These are phyloP conservation scores for Corrigiola litoralis DNA, from an alignment of 179 eudicot species.

Conservation along the genomic window DNA sequence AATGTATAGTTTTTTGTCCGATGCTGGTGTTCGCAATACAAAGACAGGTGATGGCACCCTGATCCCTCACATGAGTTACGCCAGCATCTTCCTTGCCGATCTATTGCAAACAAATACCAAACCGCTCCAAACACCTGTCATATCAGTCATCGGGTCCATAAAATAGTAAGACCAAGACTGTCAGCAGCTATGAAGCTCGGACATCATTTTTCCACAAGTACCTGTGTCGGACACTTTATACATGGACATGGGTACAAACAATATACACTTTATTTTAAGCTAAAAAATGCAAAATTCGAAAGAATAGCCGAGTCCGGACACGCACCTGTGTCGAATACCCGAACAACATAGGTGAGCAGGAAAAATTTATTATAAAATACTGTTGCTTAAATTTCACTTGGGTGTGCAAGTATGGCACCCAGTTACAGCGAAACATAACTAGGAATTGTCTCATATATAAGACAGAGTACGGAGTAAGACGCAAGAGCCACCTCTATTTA, in stretches of 20 bases:
- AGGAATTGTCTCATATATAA: not conserved
- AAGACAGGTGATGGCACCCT: constrained; percentile 21
- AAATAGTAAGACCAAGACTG: not conserved
- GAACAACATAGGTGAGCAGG: too few species aligned
- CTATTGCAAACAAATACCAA: constrained; percentile 37
- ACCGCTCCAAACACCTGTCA: constrained; percentile 55
- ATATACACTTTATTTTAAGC: too few species aligned
- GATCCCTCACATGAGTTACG: constrained; percentile 17
- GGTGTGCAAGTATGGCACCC: not conserved
- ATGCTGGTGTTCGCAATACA: constrained; percentile 17
- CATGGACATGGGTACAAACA: too few species aligned
- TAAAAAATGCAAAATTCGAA: too few species aligned
- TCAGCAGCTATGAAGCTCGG: too few species aligned
- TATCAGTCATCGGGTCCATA: not conserved
- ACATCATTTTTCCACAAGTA: too few species aligned
- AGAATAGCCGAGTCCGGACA: too few species aligned
- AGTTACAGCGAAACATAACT: not conserved
- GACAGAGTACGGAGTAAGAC: too few species aligned
- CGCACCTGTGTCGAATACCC: too few species aligned
- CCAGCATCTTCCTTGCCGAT: constrained; percentile 31
- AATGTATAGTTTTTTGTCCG: not conserved
- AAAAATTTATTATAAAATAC: not conserved
- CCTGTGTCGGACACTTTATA: too few species aligned
- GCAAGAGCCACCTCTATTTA: too few species aligned
- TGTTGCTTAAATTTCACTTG: not conserved